A percentile compares a stretch with the other conserved stretches of the same genome.
phyloP scores from a whole-genome alignment of 2,329 filamentous ascomycete species.

The Diaporthe longicolla region DNA sequence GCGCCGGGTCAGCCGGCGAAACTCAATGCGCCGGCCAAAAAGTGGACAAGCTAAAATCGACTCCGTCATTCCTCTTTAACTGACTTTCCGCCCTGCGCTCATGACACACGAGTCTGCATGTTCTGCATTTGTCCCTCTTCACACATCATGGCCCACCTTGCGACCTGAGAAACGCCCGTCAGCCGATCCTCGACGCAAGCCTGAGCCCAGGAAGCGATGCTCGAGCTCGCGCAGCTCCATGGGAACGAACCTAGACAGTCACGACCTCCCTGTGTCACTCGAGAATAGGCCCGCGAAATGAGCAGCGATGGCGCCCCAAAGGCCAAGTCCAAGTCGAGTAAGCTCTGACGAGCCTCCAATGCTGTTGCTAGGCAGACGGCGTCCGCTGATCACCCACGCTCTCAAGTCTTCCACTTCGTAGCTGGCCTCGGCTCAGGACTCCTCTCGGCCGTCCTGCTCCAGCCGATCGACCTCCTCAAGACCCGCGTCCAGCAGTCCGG shows the following conservation, averaged over 20 bases:
- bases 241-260: slow-evolving; percentile 24
- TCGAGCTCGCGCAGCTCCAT: slow-evolving; percentile 19
- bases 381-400: slow-evolving; percentile 24
- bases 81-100: neutral
- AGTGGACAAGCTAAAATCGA: slow-evolving; percentile 34
- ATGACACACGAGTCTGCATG: neutral
- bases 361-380: neutral
- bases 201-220: slow-evolving; percentile 36
- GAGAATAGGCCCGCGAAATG: slow-evolving; percentile 48
- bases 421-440: slow-evolving; percentile 91
- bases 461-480: slow-evolving; percentile 96
- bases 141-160: slow-evolving; percentile 30
- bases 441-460: slow-evolving; percentile 88
- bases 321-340: slow-evolving; percentile 53
- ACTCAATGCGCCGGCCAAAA: slow-evolving; percentile 14
- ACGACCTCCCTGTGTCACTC: slow-evolving; percentile 17
- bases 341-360: slow-evolving; percentile 33
- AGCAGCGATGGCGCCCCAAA: slow-evolving; percentile 52
- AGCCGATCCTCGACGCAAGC: neutral
- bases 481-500: slow-evolving; percentile 93
- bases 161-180: slow-evolving; percentile 11
- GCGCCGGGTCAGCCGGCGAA: slow-evolving; percentile 35
- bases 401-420: slow-evolving; percentile 83
- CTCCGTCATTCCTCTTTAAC: slow-evolving; percentile 20
- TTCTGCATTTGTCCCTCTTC: neutral